A percentile compares a stretch with the other conserved stretches of the same genome.
phyloP scores from a whole-genome alignment of 83 land plant genomes.

The Larix sibirica region DNA sequence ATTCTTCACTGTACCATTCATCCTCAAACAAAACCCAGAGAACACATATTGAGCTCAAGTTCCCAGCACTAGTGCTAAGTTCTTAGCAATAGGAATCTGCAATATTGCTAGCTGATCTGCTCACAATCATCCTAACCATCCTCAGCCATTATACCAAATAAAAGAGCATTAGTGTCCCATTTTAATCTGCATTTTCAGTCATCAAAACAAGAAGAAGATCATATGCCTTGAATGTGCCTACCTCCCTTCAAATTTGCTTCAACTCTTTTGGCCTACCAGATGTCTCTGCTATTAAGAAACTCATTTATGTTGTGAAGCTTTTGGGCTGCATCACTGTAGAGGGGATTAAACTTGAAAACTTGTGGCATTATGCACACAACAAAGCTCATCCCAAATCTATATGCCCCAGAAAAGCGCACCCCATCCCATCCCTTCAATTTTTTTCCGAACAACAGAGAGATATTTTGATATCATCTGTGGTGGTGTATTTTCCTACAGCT shows the following conservation, averaged over 20 bases:
- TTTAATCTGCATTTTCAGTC: not conserved
- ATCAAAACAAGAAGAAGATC: not conserved
- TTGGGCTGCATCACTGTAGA: not conserved
- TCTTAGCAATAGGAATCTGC: not conserved
- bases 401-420: not conserved
- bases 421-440: not conserved
- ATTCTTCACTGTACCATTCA: not conserved
- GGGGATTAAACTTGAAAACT: not conserved
- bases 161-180: not conserved
- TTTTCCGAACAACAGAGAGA: not conserved
- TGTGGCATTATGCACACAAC: not conserved
- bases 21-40: conserved; percentile 7
- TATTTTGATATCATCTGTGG: not conserved
- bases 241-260: not conserved
- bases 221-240: conserved; percentile 4
- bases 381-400: not conserved
- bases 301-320: not conserved
- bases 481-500: conserved; percentile 1
- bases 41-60: conserved; percentile 7
- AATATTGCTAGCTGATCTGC: not conserved
- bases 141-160: not conserved
- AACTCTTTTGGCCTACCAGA: too few species aligned
- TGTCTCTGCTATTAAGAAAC: not conserved
- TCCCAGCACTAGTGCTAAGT: not conserved
- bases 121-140: not conserved